phyloP scores from a whole-genome alignment of 257 asterid species.

The Prunella vulgaris region DNA sequence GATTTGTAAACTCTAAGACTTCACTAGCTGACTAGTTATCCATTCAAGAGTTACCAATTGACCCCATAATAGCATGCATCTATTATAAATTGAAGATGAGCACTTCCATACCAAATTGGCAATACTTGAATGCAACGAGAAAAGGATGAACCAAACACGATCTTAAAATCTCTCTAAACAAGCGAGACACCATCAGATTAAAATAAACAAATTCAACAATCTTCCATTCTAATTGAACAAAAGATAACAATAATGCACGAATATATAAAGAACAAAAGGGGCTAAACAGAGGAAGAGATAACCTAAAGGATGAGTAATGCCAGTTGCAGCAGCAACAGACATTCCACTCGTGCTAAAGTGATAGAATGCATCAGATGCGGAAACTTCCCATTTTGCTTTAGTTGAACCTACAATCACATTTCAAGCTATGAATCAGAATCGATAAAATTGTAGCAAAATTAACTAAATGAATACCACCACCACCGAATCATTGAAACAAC shows the following conservation, averaged over 20 bases:
- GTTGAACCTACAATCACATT: conserved; percentile 24
- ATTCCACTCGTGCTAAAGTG: conserved; percentile 91
- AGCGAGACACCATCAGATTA: neutral
- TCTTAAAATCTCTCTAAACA: neutral
- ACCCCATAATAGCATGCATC: neutral
- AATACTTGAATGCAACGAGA: neutral
- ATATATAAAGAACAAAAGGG: neutral
- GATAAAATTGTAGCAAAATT: neutral
- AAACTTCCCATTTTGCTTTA: conserved; percentile 43
- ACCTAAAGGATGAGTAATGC: conserved; percentile 93
- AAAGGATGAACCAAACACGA: neutral
- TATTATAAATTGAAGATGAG: neutral
- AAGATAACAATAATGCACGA: neutral
- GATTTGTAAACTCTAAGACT: neutral
- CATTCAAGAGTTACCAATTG: neutral
- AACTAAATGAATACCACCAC: neutral
- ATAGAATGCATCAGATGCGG: conserved; percentile 49
- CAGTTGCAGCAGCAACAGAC: conserved; percentile 92
- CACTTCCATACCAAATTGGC: neutral
- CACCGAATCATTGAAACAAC: neutral
- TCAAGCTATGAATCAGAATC: conserved; percentile 14
- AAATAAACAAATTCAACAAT: conserved; percentile 1
- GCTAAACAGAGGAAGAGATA: neutral
- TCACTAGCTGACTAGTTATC: neutral
- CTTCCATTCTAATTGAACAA: neutral